Evolutionary conservation across 768 basidiomycete species (phyloP), one percentile per base, ranked within the genome.

Genomic region (Mycena albidolilacea): DNA sequence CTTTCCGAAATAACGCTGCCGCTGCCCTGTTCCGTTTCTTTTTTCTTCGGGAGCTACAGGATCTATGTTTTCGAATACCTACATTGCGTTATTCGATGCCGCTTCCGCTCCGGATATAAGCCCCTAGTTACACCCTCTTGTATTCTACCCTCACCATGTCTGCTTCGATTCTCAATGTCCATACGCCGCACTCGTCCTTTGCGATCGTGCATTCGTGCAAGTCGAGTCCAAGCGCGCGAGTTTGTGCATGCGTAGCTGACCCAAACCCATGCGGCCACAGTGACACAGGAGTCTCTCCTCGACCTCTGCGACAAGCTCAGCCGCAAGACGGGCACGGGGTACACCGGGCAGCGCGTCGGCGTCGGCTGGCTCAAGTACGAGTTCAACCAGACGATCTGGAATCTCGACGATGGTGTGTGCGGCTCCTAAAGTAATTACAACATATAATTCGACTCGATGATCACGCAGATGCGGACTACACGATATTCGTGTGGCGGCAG

Each of bases 351-450:
- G 71, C 88, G 89, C 21, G 89, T 96, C 21, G 91, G 90, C 39
- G 86, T 93, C 17, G 93, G 94, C 44, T 96, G 95, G 90, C 84
- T 97, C 60, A 95, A 96, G 78, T 98, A 98, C 79, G 90, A 93
- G 73, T 97, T 90, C 85, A 90, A 91, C 75, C 89, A 91, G 15
- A 85, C 90, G 0, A 81, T 95, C 61, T 98, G 95, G 95, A 93
- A 94, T 78, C 83, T 98, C 12, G 95, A 97, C 79, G 97, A 98
- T 78, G 96, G 96, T 93, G 77, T 78, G 84, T 80, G 17, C 41
- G 38, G 1, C n/a, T 43, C 39, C 41, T 52, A 23, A 5, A 43
- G 14, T 15, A 17, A 46, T 11, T 46, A 21, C 19, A 3, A 64
- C 55, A 23, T n/a, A 17, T 15, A 19, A 30, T 30, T 72, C n/a